These are phyloP conservation scores for Mycena leptocephala DNA, from an alignment of 768 basidiomycete genomes.

Conservation along the genomic window DNA sequence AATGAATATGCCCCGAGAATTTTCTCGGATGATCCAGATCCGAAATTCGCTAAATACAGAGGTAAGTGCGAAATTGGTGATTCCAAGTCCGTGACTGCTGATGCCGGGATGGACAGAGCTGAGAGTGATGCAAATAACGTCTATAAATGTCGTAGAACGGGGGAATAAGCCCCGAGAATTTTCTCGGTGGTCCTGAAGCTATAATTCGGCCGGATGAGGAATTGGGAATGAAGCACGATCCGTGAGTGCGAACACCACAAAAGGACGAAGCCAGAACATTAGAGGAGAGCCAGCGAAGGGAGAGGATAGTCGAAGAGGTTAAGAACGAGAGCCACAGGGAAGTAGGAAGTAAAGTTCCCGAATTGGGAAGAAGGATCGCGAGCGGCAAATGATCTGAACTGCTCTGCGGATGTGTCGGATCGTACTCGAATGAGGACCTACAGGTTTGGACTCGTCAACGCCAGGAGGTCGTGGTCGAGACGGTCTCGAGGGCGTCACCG, in stretches of 20 bases:
- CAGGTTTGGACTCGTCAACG: neutral
- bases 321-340: too few relatives aligned
- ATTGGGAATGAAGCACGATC: neutral
- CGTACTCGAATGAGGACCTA: neutral
- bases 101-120: neutral
- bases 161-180: neutral
- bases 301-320: neutral
- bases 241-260: neutral
- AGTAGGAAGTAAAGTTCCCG: neutral
- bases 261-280: neutral
- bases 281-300: neutral
- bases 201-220: neutral
- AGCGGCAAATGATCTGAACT: neutral
- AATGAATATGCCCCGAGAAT: neutral
- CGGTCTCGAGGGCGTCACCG: too few relatives aligned
- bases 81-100: neutral
- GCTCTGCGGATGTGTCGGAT: neutral
- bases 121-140: neutral
- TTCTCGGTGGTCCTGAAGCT: neutral
- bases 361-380: neutral
- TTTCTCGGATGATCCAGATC: neutral
- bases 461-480: too few relatives aligned
- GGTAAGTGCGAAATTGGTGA: neutral
- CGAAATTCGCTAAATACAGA: neutral
- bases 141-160: neutral